Evolutionary conservation across 345 rosid genomes (phyloP), one percentile per base, ranked within the genome.

Genomic region (Draba incana): DNA sequence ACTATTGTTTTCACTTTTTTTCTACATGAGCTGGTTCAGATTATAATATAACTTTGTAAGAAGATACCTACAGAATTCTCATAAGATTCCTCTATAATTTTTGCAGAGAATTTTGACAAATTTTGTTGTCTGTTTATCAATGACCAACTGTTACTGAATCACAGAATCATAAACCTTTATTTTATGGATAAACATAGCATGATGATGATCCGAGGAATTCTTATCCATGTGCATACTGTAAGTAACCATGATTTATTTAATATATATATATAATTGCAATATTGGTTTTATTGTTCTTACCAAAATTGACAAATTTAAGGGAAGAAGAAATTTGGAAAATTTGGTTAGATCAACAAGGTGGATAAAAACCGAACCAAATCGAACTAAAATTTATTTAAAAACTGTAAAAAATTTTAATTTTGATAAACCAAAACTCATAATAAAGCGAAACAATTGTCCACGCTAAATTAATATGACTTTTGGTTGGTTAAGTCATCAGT

Each of bases 61-160:
- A 41, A 64, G 16, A 41, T 42, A 58, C 66, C 66, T 65, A 66
- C 71, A 65, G 66, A 20, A 64, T 72, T 65, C 39, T 50, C 66
- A 64, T 38, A 56, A 64, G 64, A 64, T 64, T 46, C 69, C 75
- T 38, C 59, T 65, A 72, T 38, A 50, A 71, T 9, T 28, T 37
- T 71, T 47, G 70, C 76, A 63, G 58, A 64, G 71, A 72, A 64
- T 57, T 52, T 66, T 57, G 53, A 49, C 60, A 57, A 65, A 65
- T 13, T 14, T 42, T 38, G 7, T 5, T 49, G 14, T 41, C 43
- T 65, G 10, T 48, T 48, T 31, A 63, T 38, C 76, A 16, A 27
- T 43, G 42, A 39, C 27, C 23, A 52, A 53, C 62, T 25, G 25
- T 31, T 25, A 45, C 63, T 62, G 69, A 62, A 54, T 62, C 38